Base-by-base conservation (phyloP, 1,284 basidiomycete genomes). In the Chiua sp. region DNA sequence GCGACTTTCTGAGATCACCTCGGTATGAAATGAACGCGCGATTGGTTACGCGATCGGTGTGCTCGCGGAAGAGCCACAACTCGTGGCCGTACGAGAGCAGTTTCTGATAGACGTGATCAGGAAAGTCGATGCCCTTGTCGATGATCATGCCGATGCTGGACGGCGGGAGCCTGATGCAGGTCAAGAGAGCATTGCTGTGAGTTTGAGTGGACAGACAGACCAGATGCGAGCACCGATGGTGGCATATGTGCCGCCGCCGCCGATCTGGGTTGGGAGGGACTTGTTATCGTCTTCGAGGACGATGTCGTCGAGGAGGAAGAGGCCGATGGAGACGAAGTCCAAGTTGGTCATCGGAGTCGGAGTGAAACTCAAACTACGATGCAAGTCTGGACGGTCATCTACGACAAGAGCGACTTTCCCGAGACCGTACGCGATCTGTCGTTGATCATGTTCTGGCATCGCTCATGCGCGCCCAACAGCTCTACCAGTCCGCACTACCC, bases 301-400 rank as follows among this genome's bases (percentile, higher is more conserved):
- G 68, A 94, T 91, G 63, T 91, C 84, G 74, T 96, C 94, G 63
- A 96, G 87, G 65, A 96, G 95, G 77, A 96, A 94, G 87, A 94
- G 88, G n/a, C 94, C 94, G 26, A 92, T 76, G 47, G 88, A 86
- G 20, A 84, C 84, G 59, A 92, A 87, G 42, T 10, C 11, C 42
- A 20, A 7, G 22, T 28, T n/a, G 37, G 58, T 46, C 61, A 66
- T 68, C 63, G 66, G 70, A 69, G 70, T 72, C 62, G 52, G 33
- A 59, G 54, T 32, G 53, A 54, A n/a, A 42, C 59, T 69, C 55
- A 52, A 52, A 20, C 16, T 39, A 16, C 59, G 63, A 85, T 88
- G 86, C 79, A 86, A 60, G 83, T 87, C 32, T 82, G 82, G 79
- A 82, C 82, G 37, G 79, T 88, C 60, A 68, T 79, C 49, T 86